Conservation (phyloP, 352 stramenopile genomes). For the Globisporangium parvum region DNA sequence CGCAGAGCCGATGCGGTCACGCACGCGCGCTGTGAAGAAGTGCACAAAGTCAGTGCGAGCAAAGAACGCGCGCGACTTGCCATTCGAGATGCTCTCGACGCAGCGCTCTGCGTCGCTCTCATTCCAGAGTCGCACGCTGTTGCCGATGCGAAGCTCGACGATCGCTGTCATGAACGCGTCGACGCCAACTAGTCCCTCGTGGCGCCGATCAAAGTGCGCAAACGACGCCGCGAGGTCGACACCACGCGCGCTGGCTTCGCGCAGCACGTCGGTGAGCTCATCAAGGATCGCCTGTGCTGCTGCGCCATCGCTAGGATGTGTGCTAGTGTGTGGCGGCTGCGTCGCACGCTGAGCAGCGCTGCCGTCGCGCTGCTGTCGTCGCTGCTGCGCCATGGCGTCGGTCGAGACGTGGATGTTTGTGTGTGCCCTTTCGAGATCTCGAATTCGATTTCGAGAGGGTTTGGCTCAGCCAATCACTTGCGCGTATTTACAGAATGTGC, state of each 20-base stretch:
- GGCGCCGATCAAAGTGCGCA: constrained; percentile 46
- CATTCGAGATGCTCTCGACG: constrained; percentile 26
- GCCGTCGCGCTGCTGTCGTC: neutral
- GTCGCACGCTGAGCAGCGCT: neutral
- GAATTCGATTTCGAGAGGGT: neutral
- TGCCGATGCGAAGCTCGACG: constrained; percentile 29
- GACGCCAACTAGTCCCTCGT: constrained; percentile 35
- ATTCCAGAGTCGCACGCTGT: constrained; percentile 18
- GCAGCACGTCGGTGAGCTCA: constrained; percentile 40
- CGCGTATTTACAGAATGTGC: neutral
- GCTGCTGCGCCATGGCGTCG: neutral
- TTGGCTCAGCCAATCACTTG: neutral
- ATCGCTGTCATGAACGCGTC: constrained; percentile 50
- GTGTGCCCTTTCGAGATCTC: neutral
- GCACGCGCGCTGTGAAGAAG: constrained; percentile 21
- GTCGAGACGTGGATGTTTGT: neutral
- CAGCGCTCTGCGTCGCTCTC: constrained; percentile 46
- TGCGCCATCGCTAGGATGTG: neutral
- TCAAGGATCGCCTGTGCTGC: constrained; percentile 18
- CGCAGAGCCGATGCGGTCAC: neutral
- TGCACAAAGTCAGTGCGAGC: constrained; percentile 46
- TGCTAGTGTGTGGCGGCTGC: neutral
- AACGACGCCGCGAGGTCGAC: constrained; percentile 47
- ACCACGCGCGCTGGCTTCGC: constrained; percentile 37
- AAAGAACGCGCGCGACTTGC: constrained; percentile 44